Base-by-base conservation (phyloP, 2,329 filamentous ascomycete genomes). In the Alternaria brassicicola region DNA sequence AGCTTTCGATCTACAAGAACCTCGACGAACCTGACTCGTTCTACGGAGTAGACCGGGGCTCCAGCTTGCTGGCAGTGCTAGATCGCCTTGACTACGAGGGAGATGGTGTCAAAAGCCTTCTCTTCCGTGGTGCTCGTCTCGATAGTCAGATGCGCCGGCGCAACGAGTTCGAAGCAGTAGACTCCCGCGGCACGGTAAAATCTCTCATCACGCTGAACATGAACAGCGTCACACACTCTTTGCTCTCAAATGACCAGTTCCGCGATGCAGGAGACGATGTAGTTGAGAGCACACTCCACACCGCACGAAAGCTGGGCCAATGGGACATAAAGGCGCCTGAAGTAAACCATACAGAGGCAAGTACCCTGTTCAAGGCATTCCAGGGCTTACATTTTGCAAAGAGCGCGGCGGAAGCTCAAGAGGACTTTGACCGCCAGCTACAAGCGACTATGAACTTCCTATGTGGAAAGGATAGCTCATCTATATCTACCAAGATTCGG, bases 1-100 rank as follows among this genome's bases (percentile, higher is more conserved):
- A 98, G 12, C 83, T 97, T 42, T 82, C 85, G 1, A 93, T 99
- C 3, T 99, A 95, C 74, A 90, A 92, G 72, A 94, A 92, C 60
- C 90, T 99, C 45, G 93, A 97, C 71, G 96, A 99, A 70, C 94
- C 93, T 2, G 95, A 99, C 75, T 89, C 93, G 0, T 99, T 96
- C 75, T 99, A 99, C 72, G 96, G 95, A 4, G 84, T 97, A 7
- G 86, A 91, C 39, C 90, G 96, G 75, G 86, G 86, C 38, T 86
- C 92, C 6, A 93, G 88, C 56, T 79, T 99, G 15, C 82, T 85
- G 15, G 92, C 89, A 10, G 89, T 98, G 1, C 82, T 98, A 57
- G 86, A 89, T 49, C 88, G 91, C 9, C 84, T 98, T 4, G 92
- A 97, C 65, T 94, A 97, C 72, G 95, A 99, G 78, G 89, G 88